phyloP scores from a whole-genome alignment of 768 basidiomycete species.

The Galerina sulciceps region DNA sequence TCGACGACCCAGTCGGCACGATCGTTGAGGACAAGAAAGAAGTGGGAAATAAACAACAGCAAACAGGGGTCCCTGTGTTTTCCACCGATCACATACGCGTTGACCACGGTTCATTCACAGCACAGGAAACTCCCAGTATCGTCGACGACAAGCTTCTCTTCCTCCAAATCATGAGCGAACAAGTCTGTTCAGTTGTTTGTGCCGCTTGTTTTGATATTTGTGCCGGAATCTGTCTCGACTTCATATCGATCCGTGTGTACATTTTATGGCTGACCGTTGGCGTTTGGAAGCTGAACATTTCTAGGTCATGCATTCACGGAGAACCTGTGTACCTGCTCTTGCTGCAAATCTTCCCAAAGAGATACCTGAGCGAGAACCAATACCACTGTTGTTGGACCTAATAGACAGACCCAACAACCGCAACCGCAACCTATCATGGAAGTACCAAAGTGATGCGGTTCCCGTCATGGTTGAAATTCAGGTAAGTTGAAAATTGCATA shows the following conservation, averaged over 20 bases:
- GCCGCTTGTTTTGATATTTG: conserved; percentile 38
- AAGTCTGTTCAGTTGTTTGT: conserved; percentile 29
- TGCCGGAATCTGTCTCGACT: conserved; percentile 43
- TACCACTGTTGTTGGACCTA: conserved; percentile 30
- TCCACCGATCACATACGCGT: not conserved
- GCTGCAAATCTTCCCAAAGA: conserved; percentile 10
- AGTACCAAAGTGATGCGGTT: conserved; percentile 8
- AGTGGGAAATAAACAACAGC: conserved; percentile 17
- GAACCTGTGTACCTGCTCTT: conserved; percentile 28
- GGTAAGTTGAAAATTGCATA: not conserved
- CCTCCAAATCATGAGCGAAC: conserved; percentile 28
- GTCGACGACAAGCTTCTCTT: not conserved
- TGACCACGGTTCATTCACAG: not conserved
- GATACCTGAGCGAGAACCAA: conserved; percentile 31
- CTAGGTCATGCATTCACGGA: conserved; percentile 42
- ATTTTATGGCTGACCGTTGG: not conserved
- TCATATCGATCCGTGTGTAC: conserved; percentile 38
- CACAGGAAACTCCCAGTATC: not conserved
- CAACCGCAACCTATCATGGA: conserved; percentile 30
- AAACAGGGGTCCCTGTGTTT: conserved; percentile 4
- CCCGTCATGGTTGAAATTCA: not conserved
- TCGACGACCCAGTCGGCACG: conserved; percentile 9
- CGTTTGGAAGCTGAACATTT: not conserved
- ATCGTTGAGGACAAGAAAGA: conserved; percentile 8
- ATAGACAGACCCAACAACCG: conserved; percentile 26